Base-by-base conservation (phyloP, 768 basidiomycete genomes). In the Podaxis sp. region DNA sequence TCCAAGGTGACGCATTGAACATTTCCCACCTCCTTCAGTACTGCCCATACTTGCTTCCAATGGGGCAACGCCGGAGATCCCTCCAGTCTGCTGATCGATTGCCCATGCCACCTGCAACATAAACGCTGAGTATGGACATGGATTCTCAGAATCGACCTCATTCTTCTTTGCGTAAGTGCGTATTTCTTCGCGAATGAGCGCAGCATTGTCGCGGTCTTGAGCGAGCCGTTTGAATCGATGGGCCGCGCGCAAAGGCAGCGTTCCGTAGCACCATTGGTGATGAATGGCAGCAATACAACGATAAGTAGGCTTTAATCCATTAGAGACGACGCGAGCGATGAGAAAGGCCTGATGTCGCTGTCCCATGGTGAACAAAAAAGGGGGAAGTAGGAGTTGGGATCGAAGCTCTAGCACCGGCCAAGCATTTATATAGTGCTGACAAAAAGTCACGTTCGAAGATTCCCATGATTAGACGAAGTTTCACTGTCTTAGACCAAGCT, bases 301-400 rank as follows among this genome's bases (percentile, higher is more conserved):
- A 68, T 79, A 78, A 49, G 70, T 64, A n/a, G 72, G 40, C 61
- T 64, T 49, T 15, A 54, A 48, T 48, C 49, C 63, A 30, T 69
- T 67, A 12, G 72, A 66, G 36, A 63, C 60, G 36, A 80, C 67
- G 11, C 71, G 72, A 17, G 78, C 78, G 53, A 81, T 75, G 56
- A 78, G 58, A 61, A 74, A 81, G 17, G 70, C 70, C 65, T 80
- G 79, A 66, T 80, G 78, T 66, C 78, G 68, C 64, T 77, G 75
- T 24, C 78, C 78, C 77, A 79, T 78, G 50, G 44, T 67, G 63
- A 30, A 30, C 28, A 30, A 30, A 30, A 30, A 30, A 30, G 28
- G 28, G 28, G 28, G 28, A 30, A 30, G 28, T 30, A 30, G 28
- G 28, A 30, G 28, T 30, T 30, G 28, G 28, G 28, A 30, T 30